Evolutionary conservation across 2,329 filamentous ascomycete species (phyloP).

Genomic region (Aspergillus viridinutans): DNA sequence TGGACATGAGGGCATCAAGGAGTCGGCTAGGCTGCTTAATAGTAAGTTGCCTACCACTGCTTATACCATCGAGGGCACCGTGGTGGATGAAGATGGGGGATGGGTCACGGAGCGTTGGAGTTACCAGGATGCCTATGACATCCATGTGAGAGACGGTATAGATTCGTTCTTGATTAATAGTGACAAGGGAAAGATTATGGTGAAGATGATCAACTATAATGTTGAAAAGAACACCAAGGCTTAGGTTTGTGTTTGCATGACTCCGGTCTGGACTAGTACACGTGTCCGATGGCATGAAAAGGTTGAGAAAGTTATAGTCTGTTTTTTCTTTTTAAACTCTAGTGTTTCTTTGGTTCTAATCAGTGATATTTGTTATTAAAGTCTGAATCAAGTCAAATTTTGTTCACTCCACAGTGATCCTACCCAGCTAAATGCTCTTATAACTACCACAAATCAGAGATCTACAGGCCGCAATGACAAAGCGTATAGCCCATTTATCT

Average conservation of each 20-base stretch:
- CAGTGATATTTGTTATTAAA: no score
- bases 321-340: no score
- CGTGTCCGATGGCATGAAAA: no score
- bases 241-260: no score
- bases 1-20: slow-evolving; percentile 3
- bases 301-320: no score
- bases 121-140: neutral
- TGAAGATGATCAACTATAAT: slow-evolving; percentile 8
- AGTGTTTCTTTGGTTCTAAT: no score
- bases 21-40: slow-evolving; percentile 6
- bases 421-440: neutral
- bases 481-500: neutral
- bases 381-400: no score
- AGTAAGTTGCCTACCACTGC: slow-evolving; percentile 4
- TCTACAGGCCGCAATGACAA: neutral
- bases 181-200: slow-evolving; percentile 3
- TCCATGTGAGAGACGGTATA: slow-evolving; percentile 6
- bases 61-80: slow-evolving; percentile 5
- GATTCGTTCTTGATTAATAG: slow-evolving; percentile 7
- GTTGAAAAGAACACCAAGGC: neutral
- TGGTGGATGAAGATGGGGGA: neutral
- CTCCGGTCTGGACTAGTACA: no score
- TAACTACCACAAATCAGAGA: neutral
- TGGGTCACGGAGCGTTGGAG: slow-evolving; percentile 10
- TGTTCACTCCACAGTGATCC: no score